A percentile compares a stretch with the other conserved stretches of the same genome.
Conservation (phyloP, 345 rosid genomes). For the Dipteronia sinensis region DNA sequence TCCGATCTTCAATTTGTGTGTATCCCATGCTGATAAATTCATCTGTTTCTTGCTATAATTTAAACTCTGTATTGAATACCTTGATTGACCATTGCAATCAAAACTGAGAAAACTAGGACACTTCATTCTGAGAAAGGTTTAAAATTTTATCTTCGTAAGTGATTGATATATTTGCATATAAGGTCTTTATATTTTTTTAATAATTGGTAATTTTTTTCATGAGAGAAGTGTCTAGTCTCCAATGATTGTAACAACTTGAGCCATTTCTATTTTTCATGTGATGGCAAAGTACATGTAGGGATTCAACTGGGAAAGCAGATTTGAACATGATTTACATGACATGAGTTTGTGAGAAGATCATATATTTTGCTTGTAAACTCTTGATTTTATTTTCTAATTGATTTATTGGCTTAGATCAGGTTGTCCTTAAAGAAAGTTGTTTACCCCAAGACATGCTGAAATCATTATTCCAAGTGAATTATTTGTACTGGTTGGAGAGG, state of each 20-base stretch:
- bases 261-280: not conserved
- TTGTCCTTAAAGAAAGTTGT: conserved; percentile 77
- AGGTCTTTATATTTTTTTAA: not conserved
- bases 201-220: not conserved
- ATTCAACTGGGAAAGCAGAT: not conserved
- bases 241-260: not conserved
- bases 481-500: conserved; percentile 92
- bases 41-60: not conserved
- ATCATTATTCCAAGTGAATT: conserved; percentile 88
- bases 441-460: conserved; percentile 90
- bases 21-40: not conserved
- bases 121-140: not conserved
- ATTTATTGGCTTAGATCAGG: conserved; percentile 47
- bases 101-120: not conserved
- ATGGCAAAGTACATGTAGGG: not conserved
- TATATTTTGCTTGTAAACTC: not conserved
- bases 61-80: not conserved
- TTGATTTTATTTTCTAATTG: conserved; percentile 1
- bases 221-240: not conserved
- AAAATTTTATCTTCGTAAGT: not conserved
- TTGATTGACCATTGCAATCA: conserved; percentile 3
- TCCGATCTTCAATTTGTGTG: not conserved
- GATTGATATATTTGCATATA: not conserved
- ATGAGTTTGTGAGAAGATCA: not conserved
- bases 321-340: not conserved